phyloP scores from a whole-genome alignment of 2,329 filamentous ascomycete species.

The Calonectria fujianensis region DNA sequence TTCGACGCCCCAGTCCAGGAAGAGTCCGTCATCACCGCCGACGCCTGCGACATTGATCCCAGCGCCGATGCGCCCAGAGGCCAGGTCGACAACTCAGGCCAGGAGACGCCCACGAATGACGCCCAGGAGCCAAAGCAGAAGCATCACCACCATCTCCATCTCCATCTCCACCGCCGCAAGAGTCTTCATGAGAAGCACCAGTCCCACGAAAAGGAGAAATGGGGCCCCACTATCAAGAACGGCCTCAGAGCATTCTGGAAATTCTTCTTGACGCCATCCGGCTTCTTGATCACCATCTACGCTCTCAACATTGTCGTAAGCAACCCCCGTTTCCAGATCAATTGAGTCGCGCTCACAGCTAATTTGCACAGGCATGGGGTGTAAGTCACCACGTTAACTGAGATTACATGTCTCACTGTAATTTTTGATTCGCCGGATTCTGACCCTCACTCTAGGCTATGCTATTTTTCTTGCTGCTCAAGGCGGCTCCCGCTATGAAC shows the following conservation, averaged over 20 bases:
- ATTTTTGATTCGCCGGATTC: slow-evolving; percentile 24
- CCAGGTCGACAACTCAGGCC: background rate
- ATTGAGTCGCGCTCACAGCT: background rate
- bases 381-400: slow-evolving; percentile 43
- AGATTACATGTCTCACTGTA: background rate
- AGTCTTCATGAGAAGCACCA: slow-evolving; percentile 49
- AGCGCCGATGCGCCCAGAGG: background rate
- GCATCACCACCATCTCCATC: slow-evolving; percentile 17
- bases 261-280: slow-evolving; percentile 54
- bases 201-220: slow-evolving; percentile 49
- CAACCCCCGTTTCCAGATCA: background rate
- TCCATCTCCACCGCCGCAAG: slow-evolving; percentile 42
- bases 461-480: slow-evolving; percentile 56
- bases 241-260: slow-evolving; percentile 56
- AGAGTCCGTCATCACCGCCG: slow-evolving; percentile 11
- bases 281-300: slow-evolving; percentile 57
- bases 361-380: slow-evolving; percentile 48
- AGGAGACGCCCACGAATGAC: background rate
- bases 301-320: slow-evolving; percentile 56
- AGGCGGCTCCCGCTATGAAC: slow-evolving; percentile 44
- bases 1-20: slow-evolving; percentile 23
- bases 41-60: slow-evolving; percentile 1
- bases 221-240: slow-evolving; percentile 51
- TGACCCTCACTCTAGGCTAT: slow-evolving; percentile 48
- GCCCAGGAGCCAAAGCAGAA: slow-evolving; percentile 14